Conservation (phyloP, 345 rosid genomes). For the Gossypium herbaceum region DNA sequence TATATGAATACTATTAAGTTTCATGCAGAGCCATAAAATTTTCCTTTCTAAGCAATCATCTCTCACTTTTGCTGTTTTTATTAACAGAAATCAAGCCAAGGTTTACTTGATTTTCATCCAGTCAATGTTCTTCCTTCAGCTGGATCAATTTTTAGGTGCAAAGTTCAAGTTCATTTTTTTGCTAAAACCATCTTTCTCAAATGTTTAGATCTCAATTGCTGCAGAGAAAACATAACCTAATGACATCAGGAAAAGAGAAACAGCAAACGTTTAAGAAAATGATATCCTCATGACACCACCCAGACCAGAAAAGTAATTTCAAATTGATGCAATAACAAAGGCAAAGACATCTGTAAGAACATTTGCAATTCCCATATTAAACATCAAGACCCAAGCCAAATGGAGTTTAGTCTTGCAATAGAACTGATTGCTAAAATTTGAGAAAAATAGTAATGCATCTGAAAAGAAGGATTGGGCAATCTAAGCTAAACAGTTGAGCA, state of each 20-base stretch:
- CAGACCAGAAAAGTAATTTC: conserved; percentile 4
- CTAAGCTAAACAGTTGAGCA: neutral
- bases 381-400: neutral
- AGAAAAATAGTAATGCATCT: neutral
- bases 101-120: neutral
- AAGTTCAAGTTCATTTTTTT: neutral
- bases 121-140: neutral
- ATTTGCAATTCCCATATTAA: conserved; percentile 1
- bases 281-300: neutral
- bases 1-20: neutral
- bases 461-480: neutral
- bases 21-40: neutral
- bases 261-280: neutral
- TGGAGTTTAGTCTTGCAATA: neutral
- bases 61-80: neutral
- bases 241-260: neutral
- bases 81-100: neutral
- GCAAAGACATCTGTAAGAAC: neutral
- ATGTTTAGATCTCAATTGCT: neutral
- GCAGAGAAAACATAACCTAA: neutral
- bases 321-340: conserved; percentile 5
- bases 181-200: neutral
- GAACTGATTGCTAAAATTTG: neutral
- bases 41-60: neutral
- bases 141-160: conserved; percentile 1